These are phyloP conservation scores for Mitragyna speciosa DNA, from an alignment of 257 asterid genomes.

Conservation along the genomic window DNA sequence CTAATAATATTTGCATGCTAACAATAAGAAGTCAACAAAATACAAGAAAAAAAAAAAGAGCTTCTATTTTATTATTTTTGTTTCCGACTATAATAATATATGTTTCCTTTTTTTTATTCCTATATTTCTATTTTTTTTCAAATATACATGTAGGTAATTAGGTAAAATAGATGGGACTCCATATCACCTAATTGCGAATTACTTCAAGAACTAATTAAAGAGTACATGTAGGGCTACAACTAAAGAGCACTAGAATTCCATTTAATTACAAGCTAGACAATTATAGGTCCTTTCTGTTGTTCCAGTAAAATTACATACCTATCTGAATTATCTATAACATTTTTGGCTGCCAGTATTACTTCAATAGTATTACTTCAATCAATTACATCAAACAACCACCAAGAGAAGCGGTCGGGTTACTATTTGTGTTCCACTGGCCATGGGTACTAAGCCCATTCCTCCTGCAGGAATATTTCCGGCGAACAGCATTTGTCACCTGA, in stretches of 20 bases:
- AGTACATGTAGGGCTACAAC: not conserved
- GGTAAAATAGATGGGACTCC: not conserved
- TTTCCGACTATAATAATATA: too few species aligned
- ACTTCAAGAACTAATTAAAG: not conserved
- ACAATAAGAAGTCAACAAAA: too few species aligned
- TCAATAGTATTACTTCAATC: not conserved
- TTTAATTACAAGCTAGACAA: too few species aligned
- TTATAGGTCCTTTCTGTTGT: too few species aligned
- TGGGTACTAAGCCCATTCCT: slow-evolving; percentile 65
- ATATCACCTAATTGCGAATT: not conserved
- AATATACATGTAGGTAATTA: too few species aligned
- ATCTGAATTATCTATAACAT: slow-evolving; percentile 1
- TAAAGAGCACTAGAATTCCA: too few species aligned
- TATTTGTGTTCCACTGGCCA: not conserved
- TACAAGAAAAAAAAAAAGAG: too few species aligned
- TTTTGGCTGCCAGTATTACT: not conserved
- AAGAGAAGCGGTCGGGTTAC: too few species aligned
- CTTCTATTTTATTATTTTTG: too few species aligned
- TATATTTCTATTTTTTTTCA: too few species aligned
- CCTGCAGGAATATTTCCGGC: slow-evolving; percentile 54
- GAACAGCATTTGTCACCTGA: slow-evolving; percentile 23
- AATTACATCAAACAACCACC: not conserved
- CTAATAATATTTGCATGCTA: too few species aligned
- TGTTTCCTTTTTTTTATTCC: too few species aligned
- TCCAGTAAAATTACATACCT: not conserved